phyloP scores from a whole-genome alignment of 371 early-diverging fungal species.

The Circinella minor region DNA sequence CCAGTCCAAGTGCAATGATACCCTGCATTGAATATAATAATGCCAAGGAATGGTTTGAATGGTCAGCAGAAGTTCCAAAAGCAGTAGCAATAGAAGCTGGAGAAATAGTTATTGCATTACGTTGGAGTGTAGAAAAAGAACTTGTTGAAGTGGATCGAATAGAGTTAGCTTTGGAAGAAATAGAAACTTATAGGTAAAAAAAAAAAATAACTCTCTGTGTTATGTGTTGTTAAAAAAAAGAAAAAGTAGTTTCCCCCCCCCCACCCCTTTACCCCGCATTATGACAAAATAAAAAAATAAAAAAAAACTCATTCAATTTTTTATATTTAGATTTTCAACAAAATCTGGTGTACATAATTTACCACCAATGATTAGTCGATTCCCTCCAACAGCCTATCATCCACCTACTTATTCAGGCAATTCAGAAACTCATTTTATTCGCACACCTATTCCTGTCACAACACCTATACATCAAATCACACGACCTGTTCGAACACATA shows the following conservation, averaged over 20 bases:
- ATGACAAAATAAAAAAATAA: no score
- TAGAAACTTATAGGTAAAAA: conserved; percentile 47
- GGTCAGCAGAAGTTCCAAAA: conserved; percentile 50
- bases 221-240: no score
- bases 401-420: conserved; percentile 35
- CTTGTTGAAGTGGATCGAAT: conserved; percentile 42
- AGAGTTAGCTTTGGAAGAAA: conserved; percentile 40
- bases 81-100: conserved; percentile 48
- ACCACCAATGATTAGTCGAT: conserved; percentile 38
- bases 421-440: no score
- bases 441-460: no score
- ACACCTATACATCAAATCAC: conserved; percentile 1
- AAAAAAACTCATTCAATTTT: neutral
- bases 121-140: conserved; percentile 54
- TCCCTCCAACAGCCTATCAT: conserved; percentile 41
- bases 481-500: conserved; percentile 37
- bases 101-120: conserved; percentile 42
- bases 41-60: conserved; percentile 52
- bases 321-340: conserved; percentile 35
- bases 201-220: no score
- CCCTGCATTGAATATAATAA: conserved; percentile 40
- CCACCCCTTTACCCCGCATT: no score
- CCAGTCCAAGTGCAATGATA: conserved; percentile 49
- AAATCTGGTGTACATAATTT: conserved; percentile 43
- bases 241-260: no score